Base-by-base conservation (phyloP, 2,329 filamentous ascomycete genomes). In the Fusarium oxysporum region DNA sequence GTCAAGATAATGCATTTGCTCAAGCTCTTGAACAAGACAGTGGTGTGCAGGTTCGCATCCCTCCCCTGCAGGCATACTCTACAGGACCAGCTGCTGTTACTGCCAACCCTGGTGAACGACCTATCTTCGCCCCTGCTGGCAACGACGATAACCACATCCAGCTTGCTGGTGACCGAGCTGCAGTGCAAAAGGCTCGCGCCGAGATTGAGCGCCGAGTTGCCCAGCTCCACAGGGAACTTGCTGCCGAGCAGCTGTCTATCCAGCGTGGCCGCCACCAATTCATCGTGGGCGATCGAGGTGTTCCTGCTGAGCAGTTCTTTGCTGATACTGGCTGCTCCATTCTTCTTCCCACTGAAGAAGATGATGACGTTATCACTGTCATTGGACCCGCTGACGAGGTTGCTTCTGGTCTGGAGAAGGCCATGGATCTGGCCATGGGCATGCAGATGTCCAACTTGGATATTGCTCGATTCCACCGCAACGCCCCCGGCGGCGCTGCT, bases 251-350 rank as follows among this genome's bases (percentile, higher is more conserved):
- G 81, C 86, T 95, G 45, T 89, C 92, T 10, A 94, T 98, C 76
- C 93, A 96, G 81, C 92, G 92, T 70, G 94, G 94, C 54, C 91
- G 94, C 57, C 96, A 98, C 81, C 95, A 97, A 81, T 98, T 98
- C 85, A 96, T 99, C 79, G 91, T 97, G 71, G 96, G 96, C 57
- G 91, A 96, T 70, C 89, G 92, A 70, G 95, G 93, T 69, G 89
- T 93, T 70, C 91, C 93, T 23, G 86, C 94, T 38, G 91, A 98
- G 65, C 91, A 97, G 50, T 98, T 99, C 85, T 91, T 98, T 73
- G 88, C 91, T 50, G 91, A 97, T 78, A 98, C 96, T 65, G 96
- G 96, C 71, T 99, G 96, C 82, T 90, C 93, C 47, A 92, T 98
- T 67, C 89, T 98, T 64, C 83, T 98, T 50, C 96, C 94, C 12